These are phyloP conservation scores for Nakazawaea ambrosiae DNA, from an alignment of 805 yeast species.

Conservation along the genomic window DNA sequence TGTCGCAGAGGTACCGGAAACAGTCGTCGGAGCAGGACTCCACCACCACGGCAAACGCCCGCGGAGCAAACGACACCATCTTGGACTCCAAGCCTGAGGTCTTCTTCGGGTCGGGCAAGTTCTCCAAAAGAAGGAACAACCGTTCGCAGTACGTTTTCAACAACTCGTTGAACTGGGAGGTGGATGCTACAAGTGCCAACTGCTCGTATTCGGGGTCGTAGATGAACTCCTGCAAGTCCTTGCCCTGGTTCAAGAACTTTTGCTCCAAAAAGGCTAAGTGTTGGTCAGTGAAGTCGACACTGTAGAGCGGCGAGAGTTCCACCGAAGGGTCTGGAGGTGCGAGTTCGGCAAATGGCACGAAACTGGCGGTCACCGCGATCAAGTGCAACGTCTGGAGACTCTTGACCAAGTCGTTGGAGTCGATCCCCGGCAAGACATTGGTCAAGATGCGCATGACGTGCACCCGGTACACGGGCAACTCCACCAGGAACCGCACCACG, in stretches of 20 bases:
- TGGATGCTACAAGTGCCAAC: constrained; percentile 62
- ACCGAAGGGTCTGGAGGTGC: constrained; percentile 19
- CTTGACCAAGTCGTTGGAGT: constrained; percentile 76
- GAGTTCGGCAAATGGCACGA: constrained; percentile 65
- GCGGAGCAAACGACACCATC: constrained; percentile 30
- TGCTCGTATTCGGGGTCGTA: constrained; percentile 40
- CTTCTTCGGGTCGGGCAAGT: constrained; percentile 52
- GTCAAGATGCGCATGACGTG: constrained; percentile 73
- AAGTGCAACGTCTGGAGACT: constrained; percentile 63
- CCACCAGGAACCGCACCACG: constrained; percentile 59
- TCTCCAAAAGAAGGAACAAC: constrained; percentile 58
- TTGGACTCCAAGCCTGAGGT: constrained; percentile 44
- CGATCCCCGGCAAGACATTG: constrained; percentile 73
- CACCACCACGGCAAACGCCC: constrained; percentile 36
- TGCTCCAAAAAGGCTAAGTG: constrained; percentile 53
- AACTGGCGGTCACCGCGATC: constrained; percentile 62
- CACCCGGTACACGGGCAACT: constrained; percentile 56
- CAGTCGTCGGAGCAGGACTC: constrained; percentile 58
- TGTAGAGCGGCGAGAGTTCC: constrained; percentile 25
- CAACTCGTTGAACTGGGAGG: constrained; percentile 61
- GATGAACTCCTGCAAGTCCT: constrained; percentile 22
- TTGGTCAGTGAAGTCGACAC: constrained; percentile 56
- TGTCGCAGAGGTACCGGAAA: constrained; percentile 36
- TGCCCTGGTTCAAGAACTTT: constrained; percentile 25
- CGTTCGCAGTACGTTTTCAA: constrained; percentile 49